Evolutionary conservation across 495 filamentous ascomycete species (phyloP).

Genomic region (Penicillium samsonianum): DNA sequence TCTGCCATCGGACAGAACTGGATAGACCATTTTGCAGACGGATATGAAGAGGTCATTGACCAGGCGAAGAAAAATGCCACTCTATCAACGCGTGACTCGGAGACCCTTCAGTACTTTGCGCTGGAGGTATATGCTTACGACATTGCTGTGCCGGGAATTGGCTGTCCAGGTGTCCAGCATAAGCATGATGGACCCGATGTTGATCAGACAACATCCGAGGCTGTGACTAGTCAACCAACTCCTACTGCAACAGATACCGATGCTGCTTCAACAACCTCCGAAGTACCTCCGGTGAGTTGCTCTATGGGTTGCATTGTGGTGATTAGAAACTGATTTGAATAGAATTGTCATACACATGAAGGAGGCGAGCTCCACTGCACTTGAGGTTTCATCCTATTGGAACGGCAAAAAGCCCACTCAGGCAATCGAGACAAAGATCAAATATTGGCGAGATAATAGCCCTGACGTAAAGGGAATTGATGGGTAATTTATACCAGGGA

Average conservation of each 20-base stretch:
- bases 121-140: slow-evolving; percentile 58
- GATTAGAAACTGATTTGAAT: slow-evolving; percentile 7
- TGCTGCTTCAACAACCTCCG: slow-evolving; percentile 12
- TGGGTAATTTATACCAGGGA: not conserved
- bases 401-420: not conserved
- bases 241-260: slow-evolving; percentile 9
- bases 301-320: not conserved
- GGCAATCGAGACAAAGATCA: not conserved
- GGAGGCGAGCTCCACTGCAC: slow-evolving; percentile 38
- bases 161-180: slow-evolving; percentile 46
- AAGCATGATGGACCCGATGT: slow-evolving; percentile 12
- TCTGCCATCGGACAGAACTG: slow-evolving; percentile 51
- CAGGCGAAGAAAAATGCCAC: slow-evolving; percentile 42
- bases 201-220: slow-evolving; percentile 6
- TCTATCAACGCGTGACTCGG: slow-evolving; percentile 49
- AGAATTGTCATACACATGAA: slow-evolving; percentile 38
- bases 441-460: not conserved
- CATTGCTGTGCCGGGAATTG: slow-evolving; percentile 53
- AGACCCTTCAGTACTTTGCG: slow-evolving; percentile 59
- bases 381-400: not conserved
- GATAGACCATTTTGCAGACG: slow-evolving; percentile 58
- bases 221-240: not conserved
- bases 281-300: slow-evolving; percentile 28
- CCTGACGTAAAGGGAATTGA: not conserved
- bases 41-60: slow-evolving; percentile 49